phyloP scores from a whole-genome alignment of 768 basidiomycete species.

The Mycena vitilis region DNA sequence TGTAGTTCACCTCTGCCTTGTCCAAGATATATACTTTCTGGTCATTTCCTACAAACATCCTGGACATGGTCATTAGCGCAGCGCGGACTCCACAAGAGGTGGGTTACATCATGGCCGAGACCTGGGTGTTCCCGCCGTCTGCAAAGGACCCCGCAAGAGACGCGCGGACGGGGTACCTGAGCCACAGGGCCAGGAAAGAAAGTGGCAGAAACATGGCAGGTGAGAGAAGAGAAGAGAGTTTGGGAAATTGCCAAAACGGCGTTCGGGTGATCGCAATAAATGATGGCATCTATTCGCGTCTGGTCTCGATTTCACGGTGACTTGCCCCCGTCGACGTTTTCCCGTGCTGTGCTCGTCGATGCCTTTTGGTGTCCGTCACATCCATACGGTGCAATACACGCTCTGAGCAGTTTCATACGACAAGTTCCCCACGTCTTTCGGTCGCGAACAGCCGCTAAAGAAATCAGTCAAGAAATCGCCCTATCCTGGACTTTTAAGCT shows the following conservation, averaged over 20 bases:
- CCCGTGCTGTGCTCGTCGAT: background rate
- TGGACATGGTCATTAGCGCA: constrained; percentile 18
- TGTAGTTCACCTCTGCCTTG: constrained; percentile 73
- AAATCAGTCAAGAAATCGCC: background rate
- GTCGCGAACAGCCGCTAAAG: background rate
- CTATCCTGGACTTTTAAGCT: background rate
- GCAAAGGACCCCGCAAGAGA: constrained; percentile 57
- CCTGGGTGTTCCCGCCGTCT: constrained; percentile 59
- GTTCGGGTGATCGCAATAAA: too few relatives aligned
- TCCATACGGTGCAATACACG: background rate
- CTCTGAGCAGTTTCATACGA: background rate
- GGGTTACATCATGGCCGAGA: constrained; percentile 66
- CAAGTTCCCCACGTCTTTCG: background rate
- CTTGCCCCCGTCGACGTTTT: too few relatives aligned
- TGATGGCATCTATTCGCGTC: too few relatives aligned
- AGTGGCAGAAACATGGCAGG: constrained; percentile 44
- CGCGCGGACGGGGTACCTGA: constrained; percentile 52
- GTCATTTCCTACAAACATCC: constrained; percentile 86
- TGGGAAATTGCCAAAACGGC: background rate
- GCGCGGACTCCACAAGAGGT: constrained; percentile 6
- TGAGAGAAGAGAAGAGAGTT: background rate
- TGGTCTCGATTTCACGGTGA: too few relatives aligned
- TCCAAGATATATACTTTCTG: constrained; percentile 92
- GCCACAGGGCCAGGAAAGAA: constrained; percentile 57
- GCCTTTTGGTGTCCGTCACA: background rate